phyloP scores from a whole-genome alignment of 1,284 basidiomycete species.

The Irpex lacteus region DNA sequence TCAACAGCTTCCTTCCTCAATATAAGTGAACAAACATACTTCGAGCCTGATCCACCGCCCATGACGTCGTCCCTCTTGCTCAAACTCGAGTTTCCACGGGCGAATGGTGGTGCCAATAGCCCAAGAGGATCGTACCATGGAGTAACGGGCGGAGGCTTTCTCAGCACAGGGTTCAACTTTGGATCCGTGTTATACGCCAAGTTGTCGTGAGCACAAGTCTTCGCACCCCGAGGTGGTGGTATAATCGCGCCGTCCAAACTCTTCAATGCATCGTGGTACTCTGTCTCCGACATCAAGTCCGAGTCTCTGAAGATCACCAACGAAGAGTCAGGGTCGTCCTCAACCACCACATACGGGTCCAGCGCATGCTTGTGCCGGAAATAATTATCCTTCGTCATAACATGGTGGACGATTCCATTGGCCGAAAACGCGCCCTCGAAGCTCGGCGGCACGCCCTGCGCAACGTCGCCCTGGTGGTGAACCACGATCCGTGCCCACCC shows the following conservation, averaged over 20 bases:
- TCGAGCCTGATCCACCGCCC: conserved; percentile 47
- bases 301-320: conserved; percentile 75
- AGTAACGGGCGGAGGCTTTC: conserved; percentile 27
- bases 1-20: not conserved
- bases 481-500: conserved; percentile 76
- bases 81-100: conserved; percentile 22
- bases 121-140: conserved; percentile 43
- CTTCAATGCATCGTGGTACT: conserved; percentile 36
- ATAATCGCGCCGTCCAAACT: conserved; percentile 20
- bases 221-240: conserved; percentile 20
- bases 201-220: conserved; percentile 67
- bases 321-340: conserved; percentile 42
- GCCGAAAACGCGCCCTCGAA: conserved; percentile 80
- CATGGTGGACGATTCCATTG: conserved; percentile 68
- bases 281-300: conserved; percentile 55
- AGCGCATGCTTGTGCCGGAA: conserved; percentile 52
- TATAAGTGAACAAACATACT: conserved; percentile 36
- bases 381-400: conserved; percentile 75
- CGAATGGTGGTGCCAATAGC: conserved; percentile 31
- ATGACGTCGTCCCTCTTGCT: conserved; percentile 56
- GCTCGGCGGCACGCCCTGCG: conserved; percentile 44
- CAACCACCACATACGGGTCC: conserved; percentile 49
- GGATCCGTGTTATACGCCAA: conserved; percentile 67
- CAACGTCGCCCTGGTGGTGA: conserved; percentile 58
- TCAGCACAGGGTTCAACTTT: conserved; percentile 51